phyloP scores from a whole-genome alignment of 208 protist genomes.

The Leishmania aethiopica region DNA sequence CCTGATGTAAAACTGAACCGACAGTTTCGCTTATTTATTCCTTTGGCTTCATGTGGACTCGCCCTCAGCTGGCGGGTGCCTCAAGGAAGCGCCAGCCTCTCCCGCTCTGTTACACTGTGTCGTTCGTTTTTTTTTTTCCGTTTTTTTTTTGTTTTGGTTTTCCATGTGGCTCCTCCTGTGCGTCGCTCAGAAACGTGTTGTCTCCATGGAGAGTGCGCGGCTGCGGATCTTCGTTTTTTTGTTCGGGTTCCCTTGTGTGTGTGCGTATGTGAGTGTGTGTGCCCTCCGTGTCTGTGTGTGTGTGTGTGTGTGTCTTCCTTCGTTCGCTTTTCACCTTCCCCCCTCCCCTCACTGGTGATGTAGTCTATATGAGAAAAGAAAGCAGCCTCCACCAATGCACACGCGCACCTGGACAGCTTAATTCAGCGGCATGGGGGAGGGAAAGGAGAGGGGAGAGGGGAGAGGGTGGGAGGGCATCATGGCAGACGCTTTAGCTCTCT shows the following conservation, averaged over 20 bases:
- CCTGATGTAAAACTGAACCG: background rate
- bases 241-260: background rate
- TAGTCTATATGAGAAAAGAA: constrained; percentile 3
- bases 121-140: background rate
- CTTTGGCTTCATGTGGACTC: background rate
- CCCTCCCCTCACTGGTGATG: background rate
- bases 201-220: background rate
- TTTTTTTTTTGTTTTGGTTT: constrained; percentile 5
- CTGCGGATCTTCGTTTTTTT: background rate
- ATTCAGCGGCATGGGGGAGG: background rate
- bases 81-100: background rate
- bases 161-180: constrained; percentile 7
- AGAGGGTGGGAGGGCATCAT: background rate
- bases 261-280: background rate
- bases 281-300: background rate
- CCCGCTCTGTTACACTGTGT: background rate
- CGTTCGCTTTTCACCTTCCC: background rate
- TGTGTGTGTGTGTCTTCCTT: background rate
- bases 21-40: background rate
- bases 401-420: background rate
- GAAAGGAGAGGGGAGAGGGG: background rate
- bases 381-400: background rate
- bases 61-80: background rate
- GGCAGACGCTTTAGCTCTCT: background rate
- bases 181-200: background rate